Percentiles rank a stretch among this genome's conserved stretches.
Conservation (phyloP, 2,329 filamentous ascomycete species). For the Calonectria hongkongensis region DNA sequence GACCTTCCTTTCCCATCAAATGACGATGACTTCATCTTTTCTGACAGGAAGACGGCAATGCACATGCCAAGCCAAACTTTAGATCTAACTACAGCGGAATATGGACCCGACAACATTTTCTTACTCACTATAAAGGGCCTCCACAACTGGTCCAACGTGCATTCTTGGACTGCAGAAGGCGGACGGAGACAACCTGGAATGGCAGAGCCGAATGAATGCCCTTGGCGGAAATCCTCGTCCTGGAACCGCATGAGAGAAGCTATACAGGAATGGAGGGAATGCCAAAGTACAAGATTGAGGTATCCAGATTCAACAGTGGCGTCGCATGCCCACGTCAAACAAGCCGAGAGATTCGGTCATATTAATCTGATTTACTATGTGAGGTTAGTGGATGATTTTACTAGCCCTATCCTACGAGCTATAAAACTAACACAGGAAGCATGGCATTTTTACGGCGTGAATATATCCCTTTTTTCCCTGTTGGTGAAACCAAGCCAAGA, state of each 20-base stretch:
- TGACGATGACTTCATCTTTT: constrained; percentile 49
- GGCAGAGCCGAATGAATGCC: constrained; percentile 48
- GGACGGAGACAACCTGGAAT: constrained; percentile 48
- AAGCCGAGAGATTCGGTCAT: constrained; percentile 52
- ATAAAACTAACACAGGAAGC: not conserved
- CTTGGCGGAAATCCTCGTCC: constrained; percentile 45
- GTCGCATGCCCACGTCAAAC: constrained; percentile 50
- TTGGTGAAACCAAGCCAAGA: constrained; percentile 48
- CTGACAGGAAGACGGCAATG: not conserved
- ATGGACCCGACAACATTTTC: constrained; percentile 43
- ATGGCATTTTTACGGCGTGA: constrained; percentile 48
- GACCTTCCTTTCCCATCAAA: constrained; percentile 44
- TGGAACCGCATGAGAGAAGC: constrained; percentile 49
- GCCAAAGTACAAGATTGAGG: constrained; percentile 42
- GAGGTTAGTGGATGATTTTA: constrained; percentile 36
- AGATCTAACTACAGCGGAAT: not conserved
- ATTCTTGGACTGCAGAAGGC: constrained; percentile 51
- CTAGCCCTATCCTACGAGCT: not conserved
- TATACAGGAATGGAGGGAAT: constrained; percentile 47
- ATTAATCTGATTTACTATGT: constrained; percentile 54
- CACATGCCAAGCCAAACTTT: not conserved
- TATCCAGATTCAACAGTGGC: constrained; percentile 51
- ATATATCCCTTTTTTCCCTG: constrained; percentile 50
- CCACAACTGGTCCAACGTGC: constrained; percentile 51
- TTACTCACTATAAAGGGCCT: constrained; percentile 46